These are phyloP conservation scores for Sordariomycetes sp. DNA, from an alignment of 2,329 filamentous ascomycete genomes.

Conservation along the genomic window DNA sequence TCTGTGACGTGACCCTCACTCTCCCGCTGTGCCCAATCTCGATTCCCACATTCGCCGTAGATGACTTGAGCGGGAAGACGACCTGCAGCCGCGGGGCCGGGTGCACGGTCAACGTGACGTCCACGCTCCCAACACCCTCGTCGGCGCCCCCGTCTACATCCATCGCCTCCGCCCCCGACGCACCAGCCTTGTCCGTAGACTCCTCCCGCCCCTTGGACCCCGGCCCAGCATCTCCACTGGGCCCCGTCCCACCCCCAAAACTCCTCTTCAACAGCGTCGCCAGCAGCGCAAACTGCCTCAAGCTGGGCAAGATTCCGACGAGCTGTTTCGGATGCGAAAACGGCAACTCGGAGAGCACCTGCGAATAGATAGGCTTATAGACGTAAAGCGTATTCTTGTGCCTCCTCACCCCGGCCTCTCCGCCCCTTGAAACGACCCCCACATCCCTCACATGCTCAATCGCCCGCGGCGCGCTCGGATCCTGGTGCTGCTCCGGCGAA, in stretches of 20 bases:
- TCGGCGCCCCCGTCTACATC: background rate
- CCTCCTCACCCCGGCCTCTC: slow-evolving; percentile 13
- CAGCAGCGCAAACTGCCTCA: slow-evolving; percentile 65
- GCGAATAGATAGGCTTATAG: slow-evolving; percentile 60
- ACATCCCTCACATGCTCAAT: slow-evolving; percentile 34
- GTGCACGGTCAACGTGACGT: slow-evolving; percentile 38
- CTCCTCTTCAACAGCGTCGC: slow-evolving; percentile 48
- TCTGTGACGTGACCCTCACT: slow-evolving; percentile 44
- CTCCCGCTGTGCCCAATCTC: slow-evolving; percentile 47
- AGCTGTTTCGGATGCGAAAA: slow-evolving; percentile 72
- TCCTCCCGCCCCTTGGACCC: background rate
- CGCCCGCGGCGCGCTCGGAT: slow-evolving; percentile 43
- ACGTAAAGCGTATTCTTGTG: slow-evolving; percentile 53
- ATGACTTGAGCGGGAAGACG: slow-evolving; percentile 35
- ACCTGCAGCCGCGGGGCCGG: slow-evolving; percentile 35
- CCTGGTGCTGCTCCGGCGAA: slow-evolving; percentile 28
- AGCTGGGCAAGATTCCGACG: slow-evolving; percentile 55
- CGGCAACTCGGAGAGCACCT: slow-evolving; percentile 51
- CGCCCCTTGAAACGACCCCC: slow-evolving; percentile 5
- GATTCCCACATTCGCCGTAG: slow-evolving; percentile 38
- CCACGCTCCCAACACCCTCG: slow-evolving; percentile 15
- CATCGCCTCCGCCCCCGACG: background rate
- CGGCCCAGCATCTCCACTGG: background rate
- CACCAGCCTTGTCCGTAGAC: background rate
- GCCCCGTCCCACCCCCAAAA: slow-evolving; percentile 3